Base-by-base conservation (phyloP, 2,329 filamentous ascomycete genomes). In the Botrytis fragariae region DNA sequence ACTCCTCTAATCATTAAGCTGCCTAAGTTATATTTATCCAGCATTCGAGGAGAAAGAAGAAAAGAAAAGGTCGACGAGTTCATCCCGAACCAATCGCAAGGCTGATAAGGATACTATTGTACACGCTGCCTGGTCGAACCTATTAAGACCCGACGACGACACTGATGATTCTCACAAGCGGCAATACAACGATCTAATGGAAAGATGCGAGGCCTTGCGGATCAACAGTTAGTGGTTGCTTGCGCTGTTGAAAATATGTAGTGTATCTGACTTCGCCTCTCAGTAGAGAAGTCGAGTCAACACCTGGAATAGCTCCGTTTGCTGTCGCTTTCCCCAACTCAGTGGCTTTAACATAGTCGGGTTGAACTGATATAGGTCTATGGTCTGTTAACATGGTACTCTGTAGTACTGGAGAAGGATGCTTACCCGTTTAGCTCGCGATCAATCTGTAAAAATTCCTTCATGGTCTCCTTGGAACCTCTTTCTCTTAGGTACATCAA, bases 361-460 rank as follows among this genome's bases (percentile, higher is more conserved):
- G 79, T 75, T 84, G 84, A 61, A 85, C 80, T 32, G 84, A 85
- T 69, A 82, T 79, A 37, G 84, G 83, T 61, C 84, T 85, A 74
- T 74, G 48, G n/a, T 54, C 60, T 67, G 69, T 79, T 74, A 78
- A 75, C 51, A 69, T 72, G 61, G 25, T 60, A n/a, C 12, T 18
- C 22, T 39, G 16, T 42, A 32, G 37, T 20, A 44, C 25, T 20
- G 9, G 14, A 57, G 25, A 59, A 35, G 25, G 60, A 35, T 32
- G 80, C 89, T 82, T 84, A 91, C 90, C 96, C 96, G 81, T 97
- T 96, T 74, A 98, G 89, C 81, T 97, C 93, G 61, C 91, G 89
- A 81, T 99, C 95, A 51, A 98, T 85, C 74, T 87, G 85, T 80
- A 98, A 86, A 81, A 95, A 97, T 78, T 95, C 92, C 83, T 94